Evolutionary conservation across 176 grass and related monocot species (phyloP), one percentile per base, ranked within the genome.

Genomic region (Chloris gayana): DNA sequence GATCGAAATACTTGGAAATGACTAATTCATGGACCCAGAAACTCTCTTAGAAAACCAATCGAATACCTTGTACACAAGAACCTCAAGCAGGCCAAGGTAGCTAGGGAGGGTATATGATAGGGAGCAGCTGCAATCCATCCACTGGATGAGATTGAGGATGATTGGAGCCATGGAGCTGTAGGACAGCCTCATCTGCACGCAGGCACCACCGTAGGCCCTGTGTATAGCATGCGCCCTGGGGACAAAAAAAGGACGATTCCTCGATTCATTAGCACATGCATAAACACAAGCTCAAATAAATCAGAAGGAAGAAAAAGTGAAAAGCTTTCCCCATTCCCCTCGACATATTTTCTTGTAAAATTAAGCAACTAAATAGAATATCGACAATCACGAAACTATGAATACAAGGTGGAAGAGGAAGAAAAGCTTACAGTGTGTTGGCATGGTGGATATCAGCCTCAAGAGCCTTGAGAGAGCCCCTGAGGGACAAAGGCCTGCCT

Each of bases 381-480:
- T 12, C 30, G 24, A 56, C 25, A 29, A 61, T 61, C 25, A 61
- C 5, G 72, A 25, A 18, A 60, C 60, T 15, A 57, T 10, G 22
- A 24, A 57, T 24, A 57, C 3, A 10, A 24, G 8, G 73, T 13
- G 44, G 25, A 81, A 44, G 41, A 62, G 32, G 56, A 44, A 26
- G 47, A 68, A 64, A 61, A 61, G 70, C 15, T 89, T 95, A 98
- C 95, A 98, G 78, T 88, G 92, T 89, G 77, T 98, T 98, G 84
- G 95, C 95, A 82, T 98, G 95, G 75, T 98, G 91, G 73, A 98
- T 93, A 75, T 98, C 95, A 79, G 92, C 95, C 83, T 98, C 95
- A 56, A 98, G 92, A 22, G 92, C 92, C 88, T 98, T 98, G 78
- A 95, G 83, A 81, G 95, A 98, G 64, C 95, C 90, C 86, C 95